Evolutionary conservation across 495 filamentous ascomycete genomes (phyloP), one percentile per base, ranked within the genome.

Genomic region (Alectoria sarmentosa): DNA sequence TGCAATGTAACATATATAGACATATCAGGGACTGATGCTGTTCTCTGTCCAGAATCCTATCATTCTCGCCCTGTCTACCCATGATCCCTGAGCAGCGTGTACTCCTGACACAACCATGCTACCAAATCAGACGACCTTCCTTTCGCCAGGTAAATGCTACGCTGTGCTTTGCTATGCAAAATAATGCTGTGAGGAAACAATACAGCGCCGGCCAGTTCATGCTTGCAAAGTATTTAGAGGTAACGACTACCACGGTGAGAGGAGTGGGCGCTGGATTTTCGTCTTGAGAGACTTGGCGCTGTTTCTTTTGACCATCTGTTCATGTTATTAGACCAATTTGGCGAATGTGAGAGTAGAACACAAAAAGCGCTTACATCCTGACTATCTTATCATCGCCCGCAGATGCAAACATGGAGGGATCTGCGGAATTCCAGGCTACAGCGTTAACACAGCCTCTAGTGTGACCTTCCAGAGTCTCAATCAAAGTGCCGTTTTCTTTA

Each of bases 301-400:
- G 58, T 38, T 36, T 64, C 58, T 36, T 69, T 69, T 10, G 67
- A 67, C 67, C 67, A 69, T 67, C 64, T 66, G 23, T 49, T 13
- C 8, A 49, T 32, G 10, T n/a, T 19, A 26, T 66, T 26, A 65
- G 58, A 9, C 0, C 13, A 4, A 17, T 26, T 32, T 1, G 15
- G 13, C 10, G 30, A 19, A 10, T 14, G 1, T 14, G 21, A 39
- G 28, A 17, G 2, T 37, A 30, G 9, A 37, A 2, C 2, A 7
- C 23, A n/a, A n/a, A 0, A 21, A 8, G 9, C 65, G 69, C 86
- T 75, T 81, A 96, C 92, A 98, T 96, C 73, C 89, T 86, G 61
- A 98, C 87, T 70, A 83, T 85, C 49, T 78, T 76, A 70, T 98
- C 94, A 73, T 98, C 94, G 6, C 94, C 93, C 65, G 90, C 92